phyloP scores from a whole-genome alignment of 768 basidiomycete species.

The Auricularia auricula-judae region DNA sequence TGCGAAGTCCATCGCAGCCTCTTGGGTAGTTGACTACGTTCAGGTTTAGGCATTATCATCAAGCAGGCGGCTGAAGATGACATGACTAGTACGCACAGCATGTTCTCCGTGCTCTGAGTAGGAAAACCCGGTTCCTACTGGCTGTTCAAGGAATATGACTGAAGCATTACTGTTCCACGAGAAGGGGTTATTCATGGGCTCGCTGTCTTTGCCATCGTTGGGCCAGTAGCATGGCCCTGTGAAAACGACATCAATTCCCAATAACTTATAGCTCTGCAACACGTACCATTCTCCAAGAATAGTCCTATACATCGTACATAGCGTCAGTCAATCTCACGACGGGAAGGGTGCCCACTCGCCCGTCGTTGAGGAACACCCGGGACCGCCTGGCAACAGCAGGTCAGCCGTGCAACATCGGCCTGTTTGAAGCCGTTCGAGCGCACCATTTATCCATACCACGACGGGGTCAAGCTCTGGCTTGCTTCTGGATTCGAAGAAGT shows the following conservation, averaged over 20 bases:
- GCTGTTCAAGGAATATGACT: slow-evolving; percentile 14
- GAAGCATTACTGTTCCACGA: slow-evolving; percentile 18
- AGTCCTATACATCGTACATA: slow-evolving; percentile 10
- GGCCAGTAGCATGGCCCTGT: slow-evolving; percentile 15
- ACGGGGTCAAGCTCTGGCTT: slow-evolving; percentile 16
- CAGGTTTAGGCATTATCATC: background rate
- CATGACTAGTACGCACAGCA: slow-evolving; percentile 20
- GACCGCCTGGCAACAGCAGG: background rate
- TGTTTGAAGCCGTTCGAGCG: background rate
- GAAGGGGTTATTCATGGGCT: slow-evolving; percentile 21
- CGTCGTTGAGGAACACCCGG: background rate
- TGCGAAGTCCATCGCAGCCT: slow-evolving; percentile 59
- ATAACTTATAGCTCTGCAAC: background rate
- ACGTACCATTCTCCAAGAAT: slow-evolving; percentile 11
- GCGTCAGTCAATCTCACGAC: background rate
- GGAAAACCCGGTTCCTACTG: slow-evolving; percentile 42
- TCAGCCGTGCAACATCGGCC: no score
- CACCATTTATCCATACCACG: slow-evolving; percentile 18
- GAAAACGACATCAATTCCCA: background rate
- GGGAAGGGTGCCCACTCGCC: background rate
- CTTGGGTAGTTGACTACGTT: slow-evolving; percentile 36
- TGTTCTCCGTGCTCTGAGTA: slow-evolving; percentile 61
- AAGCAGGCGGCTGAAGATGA: no score
- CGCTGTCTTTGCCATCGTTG: slow-evolving; percentile 9
- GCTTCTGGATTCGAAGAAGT: slow-evolving; percentile 18